A percentile compares a stretch with the other conserved stretches of the same genome.
These are phyloP conservation scores for Zalaria sp. DNA, from an alignment of 2,329 filamentous ascomycete genomes.

Conservation along the genomic window DNA sequence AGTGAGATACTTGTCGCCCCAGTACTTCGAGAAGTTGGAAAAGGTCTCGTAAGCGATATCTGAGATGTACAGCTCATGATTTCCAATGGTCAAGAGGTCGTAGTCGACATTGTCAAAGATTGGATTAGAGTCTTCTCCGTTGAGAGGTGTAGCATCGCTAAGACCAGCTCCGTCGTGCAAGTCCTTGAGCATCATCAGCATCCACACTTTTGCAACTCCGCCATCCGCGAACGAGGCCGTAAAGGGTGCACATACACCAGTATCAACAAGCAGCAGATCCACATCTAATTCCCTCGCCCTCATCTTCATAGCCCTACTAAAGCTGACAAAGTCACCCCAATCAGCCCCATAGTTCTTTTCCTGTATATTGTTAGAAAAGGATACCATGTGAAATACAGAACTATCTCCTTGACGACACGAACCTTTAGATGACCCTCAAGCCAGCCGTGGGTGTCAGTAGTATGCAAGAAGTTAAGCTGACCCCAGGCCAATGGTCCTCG, in stretches of 20 bases:
- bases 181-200: slow-evolving; percentile 26
- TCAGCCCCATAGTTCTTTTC: slow-evolving; percentile 51
- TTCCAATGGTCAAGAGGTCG: slow-evolving; percentile 41
- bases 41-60: slow-evolving; percentile 50
- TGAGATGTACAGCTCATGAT: slow-evolving; percentile 52
- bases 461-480: slow-evolving; percentile 53
- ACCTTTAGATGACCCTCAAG: slow-evolving; percentile 30
- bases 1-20: slow-evolving; percentile 38
- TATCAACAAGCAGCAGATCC: slow-evolving; percentile 47
- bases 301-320: slow-evolving; percentile 44
- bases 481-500: slow-evolving; percentile 42
- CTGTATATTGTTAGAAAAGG: slow-evolving; percentile 30
- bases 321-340: slow-evolving; percentile 52
- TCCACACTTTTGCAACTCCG: not conserved
- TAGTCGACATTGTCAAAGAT: slow-evolving; percentile 40
- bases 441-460: slow-evolving; percentile 49
- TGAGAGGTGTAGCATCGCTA: slow-evolving; percentile 44
- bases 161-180: slow-evolving; percentile 53
- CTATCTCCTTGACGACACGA: slow-evolving; percentile 4
- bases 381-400: not conserved
- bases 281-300: slow-evolving; percentile 43
- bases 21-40: slow-evolving; percentile 43
- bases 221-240: not conserved
- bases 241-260: slow-evolving; percentile 25
- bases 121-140: slow-evolving; percentile 40